Conservation (phyloP, 2,329 filamentous ascomycete genomes). For the Colletotrichum zoysiae region DNA sequence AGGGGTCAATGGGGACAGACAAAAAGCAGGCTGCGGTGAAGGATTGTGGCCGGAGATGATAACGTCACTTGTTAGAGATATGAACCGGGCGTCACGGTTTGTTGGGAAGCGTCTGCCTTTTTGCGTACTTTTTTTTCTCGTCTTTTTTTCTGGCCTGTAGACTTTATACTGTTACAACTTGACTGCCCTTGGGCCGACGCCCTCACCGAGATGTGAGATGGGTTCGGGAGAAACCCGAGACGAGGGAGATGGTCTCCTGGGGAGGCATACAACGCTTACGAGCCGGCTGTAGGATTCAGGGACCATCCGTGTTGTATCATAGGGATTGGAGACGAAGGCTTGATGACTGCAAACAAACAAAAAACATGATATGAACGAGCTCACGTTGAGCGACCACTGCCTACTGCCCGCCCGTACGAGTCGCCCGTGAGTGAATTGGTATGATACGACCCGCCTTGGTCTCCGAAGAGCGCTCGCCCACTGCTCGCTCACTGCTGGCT, state of each 20-base stretch:
- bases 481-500: constrained; percentile 1
- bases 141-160: constrained; percentile 32
- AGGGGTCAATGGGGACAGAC: constrained; percentile 30
- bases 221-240: constrained; percentile 26
- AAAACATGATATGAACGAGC: constrained; percentile 35
- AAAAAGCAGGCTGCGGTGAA: constrained; percentile 37
- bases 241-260: constrained; percentile 18
- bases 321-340: constrained; percentile 41
- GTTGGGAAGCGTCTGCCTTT: constrained; percentile 41
- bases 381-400: constrained; percentile 32
- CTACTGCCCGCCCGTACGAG: too few species aligned
- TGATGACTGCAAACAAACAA: constrained; percentile 27
- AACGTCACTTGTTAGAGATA: constrained; percentile 42
- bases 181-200: constrained; percentile 29
- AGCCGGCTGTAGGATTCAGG: constrained; percentile 41
- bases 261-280: constrained; percentile 24
- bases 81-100: constrained; percentile 41
- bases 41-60: constrained; percentile 34
- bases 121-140: constrained; percentile 18
- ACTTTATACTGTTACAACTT: constrained; percentile 42
- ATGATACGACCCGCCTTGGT: too few species aligned
- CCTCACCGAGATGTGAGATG: constrained; percentile 23
- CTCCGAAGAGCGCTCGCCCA: neutral
- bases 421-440: constrained; percentile 24
- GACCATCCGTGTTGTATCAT: constrained; percentile 42